Percentiles rank a stretch among this genome's conserved stretches.
Evolutionary conservation across 768 basidiomycete genomes (phyloP).

Genomic region (Gyrodon lividus): DNA sequence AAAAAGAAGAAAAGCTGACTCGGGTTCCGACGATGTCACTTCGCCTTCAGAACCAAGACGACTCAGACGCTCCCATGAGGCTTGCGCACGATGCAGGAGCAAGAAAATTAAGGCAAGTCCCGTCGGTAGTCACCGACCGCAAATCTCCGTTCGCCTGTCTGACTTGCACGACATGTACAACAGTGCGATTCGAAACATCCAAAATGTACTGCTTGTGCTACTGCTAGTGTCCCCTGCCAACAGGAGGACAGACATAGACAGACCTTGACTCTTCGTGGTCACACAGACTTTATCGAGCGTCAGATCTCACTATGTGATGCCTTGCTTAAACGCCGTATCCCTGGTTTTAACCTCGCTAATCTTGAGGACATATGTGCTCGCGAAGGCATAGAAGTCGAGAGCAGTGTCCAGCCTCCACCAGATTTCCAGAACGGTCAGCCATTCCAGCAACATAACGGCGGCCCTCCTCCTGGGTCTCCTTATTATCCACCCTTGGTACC

Average conservation of each 20-base stretch:
- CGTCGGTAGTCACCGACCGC: conserved; percentile 75
- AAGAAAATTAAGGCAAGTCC: conserved; percentile 92
- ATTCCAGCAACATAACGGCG: conserved; percentile 28
- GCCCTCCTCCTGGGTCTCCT: conserved; percentile 29
- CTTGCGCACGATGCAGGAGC: conserved; percentile 89
- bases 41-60: conserved; percentile 72
- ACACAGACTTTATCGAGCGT: conserved; percentile 79
- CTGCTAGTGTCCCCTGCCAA: conserved; percentile 75
- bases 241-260: conserved; percentile 88
- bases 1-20: conserved; percentile 63
- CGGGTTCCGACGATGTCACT: conserved; percentile 51
- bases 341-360: conserved; percentile 62
- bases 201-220: conserved; percentile 80
- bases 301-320: conserved; percentile 77
- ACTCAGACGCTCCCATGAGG: conserved; percentile 85
- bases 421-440: conserved; percentile 35
- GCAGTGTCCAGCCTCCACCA: conserved; percentile 21
- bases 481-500: conserved; percentile 39
- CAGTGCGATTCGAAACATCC: conserved; percentile 93
- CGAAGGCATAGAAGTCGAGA: conserved; percentile 61
- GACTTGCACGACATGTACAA: conserved; percentile 32
- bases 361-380: conserved; percentile 64
- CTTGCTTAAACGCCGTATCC: conserved; percentile 71
- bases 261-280: conserved; percentile 80
- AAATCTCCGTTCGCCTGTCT: conserved; percentile 64